These are phyloP conservation scores for Monoraphidium neglectum DNA, from an alignment of 139 green algal genomes.

Conservation along the genomic window DNA sequence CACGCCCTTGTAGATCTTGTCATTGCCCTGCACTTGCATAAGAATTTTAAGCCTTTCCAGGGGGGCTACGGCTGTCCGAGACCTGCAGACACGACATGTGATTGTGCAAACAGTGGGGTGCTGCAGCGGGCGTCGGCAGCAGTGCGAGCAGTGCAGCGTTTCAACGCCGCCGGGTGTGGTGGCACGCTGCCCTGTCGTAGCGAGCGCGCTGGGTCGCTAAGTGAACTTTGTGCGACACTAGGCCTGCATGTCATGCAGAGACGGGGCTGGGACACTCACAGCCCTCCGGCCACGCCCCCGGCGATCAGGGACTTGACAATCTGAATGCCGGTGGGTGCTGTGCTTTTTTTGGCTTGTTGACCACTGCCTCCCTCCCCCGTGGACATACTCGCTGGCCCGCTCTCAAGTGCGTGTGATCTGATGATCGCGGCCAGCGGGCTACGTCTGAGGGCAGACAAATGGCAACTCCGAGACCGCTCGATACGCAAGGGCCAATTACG, in stretches of 20 bases:
- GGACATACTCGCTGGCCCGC: too few species aligned
- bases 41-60: conserved; percentile 98
- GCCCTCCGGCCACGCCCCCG: conserved; percentile 87
- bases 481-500: too few species aligned
- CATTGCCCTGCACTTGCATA: conserved; percentile 96
- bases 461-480: too few species aligned
- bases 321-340: conserved; percentile 21
- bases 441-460: too few species aligned
- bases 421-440: too few species aligned
- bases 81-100: conserved; percentile 54
- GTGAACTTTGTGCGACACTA: too few species aligned
- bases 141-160: background rate
- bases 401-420: too few species aligned
- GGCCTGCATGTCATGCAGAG: background rate
- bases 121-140: background rate
- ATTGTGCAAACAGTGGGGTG: conserved; percentile 5
- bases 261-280: conserved; percentile 69
- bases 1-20: conserved; percentile 89
- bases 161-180: background rate
- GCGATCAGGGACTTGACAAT: conserved; percentile 86
- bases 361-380: too few species aligned
- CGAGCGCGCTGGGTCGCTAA: too few species aligned
- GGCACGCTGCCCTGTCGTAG: background rate
- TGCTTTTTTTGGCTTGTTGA: conserved; percentile 21
- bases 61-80: conserved; percentile 96